Evolutionary conservation across 2,329 filamentous ascomycete genomes (phyloP), one percentile per base, ranked within the genome.

Genomic region (Colletotrichum gigasporum): DNA sequence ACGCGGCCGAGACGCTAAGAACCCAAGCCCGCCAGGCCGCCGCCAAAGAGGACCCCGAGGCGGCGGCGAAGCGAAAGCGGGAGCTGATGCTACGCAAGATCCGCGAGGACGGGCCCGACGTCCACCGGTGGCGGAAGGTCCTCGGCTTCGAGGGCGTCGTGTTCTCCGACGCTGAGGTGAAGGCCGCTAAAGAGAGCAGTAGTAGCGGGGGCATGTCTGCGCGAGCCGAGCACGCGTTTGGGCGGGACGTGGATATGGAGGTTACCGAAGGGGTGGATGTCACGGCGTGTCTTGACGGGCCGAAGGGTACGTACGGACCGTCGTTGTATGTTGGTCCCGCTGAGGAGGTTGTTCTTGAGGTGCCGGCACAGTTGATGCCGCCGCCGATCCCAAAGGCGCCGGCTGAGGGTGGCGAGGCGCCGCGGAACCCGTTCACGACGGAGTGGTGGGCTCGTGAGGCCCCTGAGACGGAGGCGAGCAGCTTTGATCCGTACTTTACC

Each of bases 381-480:
- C 16, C 35, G 20, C 2, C 22, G 1, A 32, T 67, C 4, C 63
- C 66, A 2, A 44, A n/a, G n/a, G 66, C 66, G 2, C 66, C 66
- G 2, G 39, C 32, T 2, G 47, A 45, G 4, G 66, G 66, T 18
- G 66, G 66, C 5, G 10, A 34, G 14, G 55, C 60, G 12, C 64
- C 52, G 28, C 18, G 60, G 14, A 57, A 67, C 42, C 66, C 66
- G 12, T 68, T 65, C 24, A 64, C 66, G 28, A 57, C 64, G n/a
- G 64, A 48, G 39, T 68, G 66, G 66, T 34, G 48, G n/a, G 32
- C 48, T 10, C 48, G 66, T 2, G 39, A 50, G 2, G 20, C 47
- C 4, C 60, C 60, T 0, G 50, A n/a, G n/a, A 32, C 11, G 55
- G 51, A 2, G 24, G 20, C 35, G 16, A 18, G 37, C 4, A 50